A percentile compares a stretch with the other conserved stretches of the same genome.
phyloP scores from a whole-genome alignment of 2,329 filamentous ascomycete species.

The Colletotrichum theobromicola region DNA sequence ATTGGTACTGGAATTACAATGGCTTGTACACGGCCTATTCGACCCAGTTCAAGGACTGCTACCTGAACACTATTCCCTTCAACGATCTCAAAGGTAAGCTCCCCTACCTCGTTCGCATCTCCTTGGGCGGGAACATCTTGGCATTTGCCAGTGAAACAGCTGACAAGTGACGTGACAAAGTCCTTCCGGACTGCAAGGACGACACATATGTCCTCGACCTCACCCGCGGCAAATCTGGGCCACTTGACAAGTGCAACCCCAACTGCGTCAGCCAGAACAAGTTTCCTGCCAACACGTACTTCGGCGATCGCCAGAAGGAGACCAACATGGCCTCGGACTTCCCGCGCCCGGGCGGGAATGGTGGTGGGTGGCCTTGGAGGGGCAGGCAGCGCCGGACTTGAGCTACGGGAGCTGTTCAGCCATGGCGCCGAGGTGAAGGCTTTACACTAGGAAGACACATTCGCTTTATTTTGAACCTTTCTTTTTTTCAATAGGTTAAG shows the following conservation, averaged over 20 bases:
- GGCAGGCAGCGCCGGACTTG: not conserved
- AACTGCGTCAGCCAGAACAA: slow-evolving; percentile 22
- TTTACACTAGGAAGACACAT: not conserved
- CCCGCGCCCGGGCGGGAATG: not conserved
- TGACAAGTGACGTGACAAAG: not conserved
- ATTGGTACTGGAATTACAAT: slow-evolving; percentile 24
- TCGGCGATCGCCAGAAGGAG: slow-evolving; percentile 18
- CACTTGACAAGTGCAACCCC: slow-evolving; percentile 22
- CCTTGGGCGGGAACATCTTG: not conserved
- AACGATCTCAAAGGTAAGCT: slow-evolving; percentile 17
- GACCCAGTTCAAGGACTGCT: slow-evolving; percentile 21
- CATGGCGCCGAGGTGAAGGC: not conserved
- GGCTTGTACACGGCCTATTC: slow-evolving; percentile 21
- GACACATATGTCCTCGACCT: slow-evolving; percentile 21
- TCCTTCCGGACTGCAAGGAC: slow-evolving; percentile 19
- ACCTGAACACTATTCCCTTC: slow-evolving; percentile 16
- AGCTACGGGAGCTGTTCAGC: not conserved
- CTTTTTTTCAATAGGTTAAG: not conserved
- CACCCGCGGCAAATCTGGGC: slow-evolving; percentile 18
- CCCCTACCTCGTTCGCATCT: not conserved
- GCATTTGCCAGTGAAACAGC: not conserved
- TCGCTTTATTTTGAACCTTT: not conserved
- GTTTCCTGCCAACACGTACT: slow-evolving; percentile 19
- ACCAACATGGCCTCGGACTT: slow-evolving; percentile 15
- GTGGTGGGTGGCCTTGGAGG: not conserved